phyloP scores from a whole-genome alignment of 2,329 filamentous ascomycete genomes.

The Aspergillus novofumigatus region DNA sequence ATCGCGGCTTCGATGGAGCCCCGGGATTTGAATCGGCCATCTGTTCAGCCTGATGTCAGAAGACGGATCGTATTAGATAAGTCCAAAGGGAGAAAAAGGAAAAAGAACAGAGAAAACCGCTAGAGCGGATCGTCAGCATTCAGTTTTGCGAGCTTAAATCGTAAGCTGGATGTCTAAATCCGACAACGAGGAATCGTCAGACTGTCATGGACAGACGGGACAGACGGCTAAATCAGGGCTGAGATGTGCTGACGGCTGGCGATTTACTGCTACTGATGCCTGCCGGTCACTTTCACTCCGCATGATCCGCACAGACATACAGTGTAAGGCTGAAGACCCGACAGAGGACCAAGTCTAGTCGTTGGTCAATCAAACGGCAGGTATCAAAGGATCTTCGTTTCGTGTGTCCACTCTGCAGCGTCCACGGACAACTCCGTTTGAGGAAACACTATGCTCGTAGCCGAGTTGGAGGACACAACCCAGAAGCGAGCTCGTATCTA shows the following conservation, averaged over 20 bases:
- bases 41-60: slow-evolving; percentile 1
- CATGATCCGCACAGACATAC: neutral
- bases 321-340: neutral
- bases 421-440: neutral
- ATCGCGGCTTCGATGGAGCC: neutral
- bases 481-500: neutral
- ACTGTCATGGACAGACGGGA: neutral
- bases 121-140: slow-evolving; percentile 12
- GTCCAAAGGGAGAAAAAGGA: neutral
- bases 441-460: neutral
- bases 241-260: neutral
- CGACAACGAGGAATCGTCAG: neutral
- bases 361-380: neutral
- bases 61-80: neutral
- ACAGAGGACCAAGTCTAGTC: neutral
- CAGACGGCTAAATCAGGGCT: neutral
- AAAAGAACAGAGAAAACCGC: neutral
- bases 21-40: neutral
- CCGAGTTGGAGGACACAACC: neutral
- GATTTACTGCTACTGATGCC: neutral
- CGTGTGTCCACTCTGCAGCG: neutral
- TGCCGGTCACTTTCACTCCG: neutral
- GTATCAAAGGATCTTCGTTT: neutral
- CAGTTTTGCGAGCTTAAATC: slow-evolving; percentile 5
- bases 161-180: neutral